A percentile compares a stretch with the other conserved stretches of the same genome.
Evolutionary conservation across 164 flowering plant species (phyloP).

Genomic region (Magnolia kwangsiensis): DNA sequence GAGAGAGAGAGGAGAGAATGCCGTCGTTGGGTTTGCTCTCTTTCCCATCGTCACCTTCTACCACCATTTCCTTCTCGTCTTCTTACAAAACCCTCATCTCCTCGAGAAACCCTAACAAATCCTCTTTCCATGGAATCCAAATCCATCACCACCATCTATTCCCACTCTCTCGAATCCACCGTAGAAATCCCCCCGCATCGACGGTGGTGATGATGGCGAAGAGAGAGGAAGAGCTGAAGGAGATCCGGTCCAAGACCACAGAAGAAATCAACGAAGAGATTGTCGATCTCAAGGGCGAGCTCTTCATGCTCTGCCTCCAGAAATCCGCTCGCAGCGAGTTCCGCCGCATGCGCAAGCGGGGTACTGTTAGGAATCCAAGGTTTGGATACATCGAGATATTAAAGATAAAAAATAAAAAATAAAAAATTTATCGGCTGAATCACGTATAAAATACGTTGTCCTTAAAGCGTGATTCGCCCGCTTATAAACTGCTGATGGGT

Average conservation of each 20-base stretch:
- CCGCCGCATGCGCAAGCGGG: constrained; percentile 86
- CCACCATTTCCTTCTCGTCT: background rate
- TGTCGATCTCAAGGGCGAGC: constrained; percentile 88
- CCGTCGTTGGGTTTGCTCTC: background rate
- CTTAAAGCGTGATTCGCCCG: too few species aligned
- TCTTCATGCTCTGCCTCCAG: constrained; percentile 80
- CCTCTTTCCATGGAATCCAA: constrained; percentile 55
- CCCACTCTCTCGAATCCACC: constrained; percentile 7
- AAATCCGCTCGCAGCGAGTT: constrained; percentile 80
- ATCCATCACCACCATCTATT: constrained; percentile 22
- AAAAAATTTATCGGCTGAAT: too few species aligned
- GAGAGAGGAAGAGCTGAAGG: constrained; percentile 78
- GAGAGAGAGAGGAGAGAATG: background rate
- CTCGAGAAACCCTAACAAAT: constrained; percentile 13
- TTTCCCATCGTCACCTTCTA: background rate
- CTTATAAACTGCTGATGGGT: too few species aligned
- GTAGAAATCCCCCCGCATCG: constrained; percentile 16
- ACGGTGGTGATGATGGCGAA: constrained; percentile 77
- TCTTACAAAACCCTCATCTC: background rate
- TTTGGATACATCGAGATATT: too few species aligned
- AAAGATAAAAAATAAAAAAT: too few species aligned
- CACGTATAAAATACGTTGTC: too few species aligned
- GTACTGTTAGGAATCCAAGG: too few species aligned
- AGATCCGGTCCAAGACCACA: constrained; percentile 65
- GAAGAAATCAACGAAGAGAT: constrained; percentile 83